A percentile compares a stretch with the other conserved stretches of the same genome.
Conservation (phyloP, 257 asterid species). For the Solanum bulbocastanum region DNA sequence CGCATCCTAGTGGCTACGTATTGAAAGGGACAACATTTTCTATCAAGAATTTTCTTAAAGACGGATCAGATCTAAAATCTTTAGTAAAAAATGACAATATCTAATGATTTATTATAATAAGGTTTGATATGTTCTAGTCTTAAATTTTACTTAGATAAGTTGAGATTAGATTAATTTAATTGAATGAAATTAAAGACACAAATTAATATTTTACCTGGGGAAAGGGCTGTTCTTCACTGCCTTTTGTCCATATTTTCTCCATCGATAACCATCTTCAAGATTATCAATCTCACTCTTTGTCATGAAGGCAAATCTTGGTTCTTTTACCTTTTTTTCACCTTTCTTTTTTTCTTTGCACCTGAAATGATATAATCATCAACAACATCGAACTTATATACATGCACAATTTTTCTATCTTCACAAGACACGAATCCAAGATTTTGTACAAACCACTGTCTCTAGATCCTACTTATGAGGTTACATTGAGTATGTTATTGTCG, state of each 20-base stretch:
- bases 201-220: slow-evolving; percentile 31
- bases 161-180: not conserved
- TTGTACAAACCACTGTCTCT: not conserved
- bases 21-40: not conserved
- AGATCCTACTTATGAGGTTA: not conserved
- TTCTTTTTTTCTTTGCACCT: slow-evolving; percentile 43
- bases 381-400: not conserved
- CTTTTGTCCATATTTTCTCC: slow-evolving; percentile 72
- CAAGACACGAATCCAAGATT: not conserved
- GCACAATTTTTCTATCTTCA: not conserved
- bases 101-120: not conserved
- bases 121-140: not conserved
- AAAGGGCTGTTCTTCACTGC: slow-evolving; percentile 62
- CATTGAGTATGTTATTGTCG: not conserved
- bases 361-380: not conserved
- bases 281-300: slow-evolving; percentile 63
- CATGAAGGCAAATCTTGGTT: slow-evolving; percentile 49
- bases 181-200: not conserved
- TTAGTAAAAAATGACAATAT: not conserved
- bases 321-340: slow-evolving; percentile 37
- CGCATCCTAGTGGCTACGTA: not conserved
- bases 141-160: not conserved
- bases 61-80: not conserved
- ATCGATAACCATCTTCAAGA: slow-evolving; percentile 66
- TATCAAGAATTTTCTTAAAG: not conserved